These are phyloP conservation scores for Apophysomyces ossiformis DNA, from an alignment of 371 early-diverging fungal species.

Conservation along the genomic window DNA sequence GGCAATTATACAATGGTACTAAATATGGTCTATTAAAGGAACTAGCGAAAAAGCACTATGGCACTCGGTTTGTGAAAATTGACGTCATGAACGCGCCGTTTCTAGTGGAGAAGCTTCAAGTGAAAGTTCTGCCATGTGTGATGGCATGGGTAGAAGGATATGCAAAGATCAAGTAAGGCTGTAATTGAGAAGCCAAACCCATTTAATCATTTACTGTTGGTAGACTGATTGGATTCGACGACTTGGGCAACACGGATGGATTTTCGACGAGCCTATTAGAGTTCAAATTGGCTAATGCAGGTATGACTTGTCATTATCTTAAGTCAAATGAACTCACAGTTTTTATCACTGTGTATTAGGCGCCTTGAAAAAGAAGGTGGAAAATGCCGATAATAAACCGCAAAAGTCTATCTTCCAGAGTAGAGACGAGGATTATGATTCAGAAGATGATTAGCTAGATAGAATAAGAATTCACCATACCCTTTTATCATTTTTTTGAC, in stretches of 20 bases:
- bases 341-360: background rate
- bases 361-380: conserved; percentile 29
- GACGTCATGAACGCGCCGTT: conserved; percentile 91
- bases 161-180: conserved; percentile 38
- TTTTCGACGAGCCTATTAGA: conserved; percentile 85
- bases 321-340: background rate
- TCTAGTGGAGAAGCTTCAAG: conserved; percentile 85
- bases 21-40: conserved; percentile 15
- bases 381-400: conserved; percentile 10
- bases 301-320: conserved; percentile 26
- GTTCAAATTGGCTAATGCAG: conserved; percentile 68
- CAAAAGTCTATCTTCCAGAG: conserved; percentile 47
- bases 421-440: conserved; percentile 25
- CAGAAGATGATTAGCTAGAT: conserved; percentile 31
- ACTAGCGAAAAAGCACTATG: conserved; percentile 81
- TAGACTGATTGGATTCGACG: conserved; percentile 95
- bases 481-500: background rate
- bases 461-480: background rate
- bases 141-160: conserved; percentile 79
- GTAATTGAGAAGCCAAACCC: background rate
- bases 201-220: background rate
- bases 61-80: conserved; percentile 87
- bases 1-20: background rate
- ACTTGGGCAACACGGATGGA: conserved; percentile 85
- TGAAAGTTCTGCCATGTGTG: conserved; percentile 92